These are phyloP conservation scores for Tulasnella sp. DNA, from an alignment of 768 basidiomycete genomes.

Conservation along the genomic window DNA sequence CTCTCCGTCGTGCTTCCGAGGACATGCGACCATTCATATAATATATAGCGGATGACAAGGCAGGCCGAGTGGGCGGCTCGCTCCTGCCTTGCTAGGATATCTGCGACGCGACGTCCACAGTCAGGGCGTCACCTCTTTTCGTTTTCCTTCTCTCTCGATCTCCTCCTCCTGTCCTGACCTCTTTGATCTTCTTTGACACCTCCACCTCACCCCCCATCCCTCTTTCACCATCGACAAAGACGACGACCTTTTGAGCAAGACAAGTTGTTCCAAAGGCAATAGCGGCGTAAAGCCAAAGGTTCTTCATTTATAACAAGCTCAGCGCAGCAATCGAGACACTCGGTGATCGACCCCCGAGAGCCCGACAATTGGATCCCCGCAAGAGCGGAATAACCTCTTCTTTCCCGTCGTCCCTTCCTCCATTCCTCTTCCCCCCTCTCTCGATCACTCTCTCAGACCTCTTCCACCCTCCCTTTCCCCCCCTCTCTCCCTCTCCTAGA, in stretches of 20 bases:
- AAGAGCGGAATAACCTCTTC: conserved; percentile 3
- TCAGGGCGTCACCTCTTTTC: background rate
- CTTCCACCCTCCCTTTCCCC: conserved; percentile 22
- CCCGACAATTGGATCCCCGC: conserved; percentile 3
- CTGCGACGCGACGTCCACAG: background rate
- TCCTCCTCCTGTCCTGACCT: background rate
- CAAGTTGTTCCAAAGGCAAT: background rate
- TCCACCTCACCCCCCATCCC: background rate
- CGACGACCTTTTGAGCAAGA: background rate
- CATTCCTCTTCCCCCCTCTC: conserved; percentile 28
- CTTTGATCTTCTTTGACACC: background rate
- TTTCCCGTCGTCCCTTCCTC: conserved; percentile 37
- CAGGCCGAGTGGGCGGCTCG: background rate
- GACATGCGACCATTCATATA: background rate
- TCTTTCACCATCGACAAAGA: background rate
- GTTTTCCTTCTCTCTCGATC: background rate
- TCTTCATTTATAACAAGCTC: background rate
- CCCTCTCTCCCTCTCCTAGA: conserved; percentile 23
- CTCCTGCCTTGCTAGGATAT: background rate
- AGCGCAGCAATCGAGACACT: background rate
- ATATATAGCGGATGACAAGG: background rate
- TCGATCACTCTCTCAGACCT: conserved; percentile 28
- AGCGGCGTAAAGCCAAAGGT: background rate
- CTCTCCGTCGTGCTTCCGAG: background rate
- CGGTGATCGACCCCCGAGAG: conserved; percentile 1